Conservation (phyloP, 2,329 filamentous ascomycete species). For the Chlorencoelia australis region DNA sequence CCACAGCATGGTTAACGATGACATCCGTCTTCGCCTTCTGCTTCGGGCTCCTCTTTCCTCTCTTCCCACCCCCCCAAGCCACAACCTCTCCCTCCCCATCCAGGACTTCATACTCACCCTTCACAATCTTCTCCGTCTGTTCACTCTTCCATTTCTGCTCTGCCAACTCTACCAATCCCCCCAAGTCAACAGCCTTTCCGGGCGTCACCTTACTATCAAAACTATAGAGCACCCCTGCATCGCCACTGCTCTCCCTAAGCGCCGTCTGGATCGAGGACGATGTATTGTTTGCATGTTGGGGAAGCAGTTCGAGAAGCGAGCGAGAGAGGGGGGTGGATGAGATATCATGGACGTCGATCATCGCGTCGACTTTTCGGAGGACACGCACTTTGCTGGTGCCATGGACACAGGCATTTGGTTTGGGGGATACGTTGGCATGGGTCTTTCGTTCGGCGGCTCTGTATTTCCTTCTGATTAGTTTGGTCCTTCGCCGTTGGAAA, state of each 20-base stretch:
- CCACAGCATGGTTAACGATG: slow-evolving; percentile 7
- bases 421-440: slow-evolving; percentile 17
- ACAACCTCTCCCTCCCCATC: slow-evolving; percentile 25
- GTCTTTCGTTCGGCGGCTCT: too few species aligned
- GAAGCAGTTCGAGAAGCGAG: slow-evolving; percentile 24
- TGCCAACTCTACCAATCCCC: slow-evolving; percentile 24
- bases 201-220: slow-evolving; percentile 23
- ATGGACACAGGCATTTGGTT: slow-evolving; percentile 8
- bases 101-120: slow-evolving; percentile 27
- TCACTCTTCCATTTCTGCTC: slow-evolving; percentile 24
- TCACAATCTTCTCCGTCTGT: slow-evolving; percentile 26
- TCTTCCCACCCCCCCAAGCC: slow-evolving; percentile 14
- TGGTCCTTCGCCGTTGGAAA: background rate
- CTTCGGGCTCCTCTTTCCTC: slow-evolving; percentile 24
- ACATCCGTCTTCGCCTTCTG: slow-evolving; percentile 11
- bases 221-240: slow-evolving; percentile 22
- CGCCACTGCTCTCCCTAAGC: slow-evolving; percentile 7
- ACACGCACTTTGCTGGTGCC: slow-evolving; percentile 9
- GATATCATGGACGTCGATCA: slow-evolving; percentile 16
- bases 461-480: too few species aligned
- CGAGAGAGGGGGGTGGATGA: slow-evolving; percentile 16
- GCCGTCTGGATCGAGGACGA: slow-evolving; percentile 15
- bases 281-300: slow-evolving; percentile 21
- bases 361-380: slow-evolving; percentile 16
- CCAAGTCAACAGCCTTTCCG: slow-evolving; percentile 18